phyloP scores from a whole-genome alignment of 352 stramenopile species.

The Globisporangium apiculatum region DNA sequence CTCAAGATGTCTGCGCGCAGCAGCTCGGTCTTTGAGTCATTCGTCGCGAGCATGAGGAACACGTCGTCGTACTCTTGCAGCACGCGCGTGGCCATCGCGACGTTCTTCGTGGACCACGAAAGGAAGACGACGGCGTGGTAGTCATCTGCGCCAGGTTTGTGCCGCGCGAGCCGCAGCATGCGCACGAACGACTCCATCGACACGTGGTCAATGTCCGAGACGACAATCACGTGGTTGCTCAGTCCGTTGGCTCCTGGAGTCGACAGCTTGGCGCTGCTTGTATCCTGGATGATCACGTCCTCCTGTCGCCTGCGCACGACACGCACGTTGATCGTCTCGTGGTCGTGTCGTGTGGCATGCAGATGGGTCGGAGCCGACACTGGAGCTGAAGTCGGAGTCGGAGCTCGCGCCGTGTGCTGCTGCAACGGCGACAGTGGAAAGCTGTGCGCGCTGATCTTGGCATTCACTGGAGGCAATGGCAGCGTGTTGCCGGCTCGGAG shows the following conservation, averaged over 20 bases:
- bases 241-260: conserved; percentile 14
- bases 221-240: conserved; percentile 52
- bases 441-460: not conserved
- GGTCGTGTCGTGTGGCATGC: not conserved
- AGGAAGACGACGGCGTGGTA: conserved; percentile 57
- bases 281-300: conserved; percentile 34
- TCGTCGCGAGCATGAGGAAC: conserved; percentile 46
- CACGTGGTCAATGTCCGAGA: conserved; percentile 39
- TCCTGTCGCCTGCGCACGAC: conserved; percentile 2
- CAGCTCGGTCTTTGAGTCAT: conserved; percentile 46
- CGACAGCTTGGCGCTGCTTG: conserved; percentile 13
- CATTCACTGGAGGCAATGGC: conserved; percentile 14
- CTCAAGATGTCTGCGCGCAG: conserved; percentile 50
- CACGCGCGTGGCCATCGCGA: conserved; percentile 13
- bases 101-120: conserved; percentile 39
- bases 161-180: conserved; percentile 38
- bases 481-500: conserved; percentile 30
- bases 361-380: not conserved
- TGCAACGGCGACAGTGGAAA: not conserved
- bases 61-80: conserved; percentile 41
- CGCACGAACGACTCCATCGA: conserved; percentile 42
- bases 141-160: conserved; percentile 21
- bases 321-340: conserved; percentile 4
- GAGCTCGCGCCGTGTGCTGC: not conserved
- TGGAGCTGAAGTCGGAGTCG: too few species aligned